Percentiles rank a stretch among this genome's conserved stretches.
Conservation (phyloP, 2,329 filamentous ascomycete genomes). For the Fusarium sarcochroum region DNA sequence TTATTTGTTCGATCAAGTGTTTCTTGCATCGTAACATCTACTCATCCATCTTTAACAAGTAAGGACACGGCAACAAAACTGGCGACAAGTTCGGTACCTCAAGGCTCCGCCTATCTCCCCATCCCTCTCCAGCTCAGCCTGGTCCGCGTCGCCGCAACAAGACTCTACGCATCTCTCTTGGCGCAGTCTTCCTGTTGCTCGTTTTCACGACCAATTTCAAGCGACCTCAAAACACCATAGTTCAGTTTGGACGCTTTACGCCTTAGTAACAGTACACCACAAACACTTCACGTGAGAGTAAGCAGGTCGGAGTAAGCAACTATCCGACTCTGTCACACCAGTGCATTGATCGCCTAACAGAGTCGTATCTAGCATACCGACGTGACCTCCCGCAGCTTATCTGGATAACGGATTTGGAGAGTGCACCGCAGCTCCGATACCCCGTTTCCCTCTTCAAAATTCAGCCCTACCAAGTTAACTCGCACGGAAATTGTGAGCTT, state of each 20-base stretch:
- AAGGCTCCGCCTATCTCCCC: constrained; percentile 35
- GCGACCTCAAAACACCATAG: constrained; percentile 31
- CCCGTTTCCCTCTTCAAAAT: constrained; percentile 22
- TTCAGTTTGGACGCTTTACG: constrained; percentile 1
- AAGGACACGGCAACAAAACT: constrained; percentile 30
- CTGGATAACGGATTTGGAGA: constrained; percentile 24
- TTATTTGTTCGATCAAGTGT: constrained; percentile 18
- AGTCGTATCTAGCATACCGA: constrained; percentile 19
- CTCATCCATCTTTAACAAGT: constrained; percentile 1
- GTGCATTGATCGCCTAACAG: constrained; percentile 21
- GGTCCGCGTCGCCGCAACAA: constrained; percentile 24
- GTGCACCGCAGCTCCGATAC: constrained; percentile 14
- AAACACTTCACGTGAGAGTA: constrained; percentile 38
- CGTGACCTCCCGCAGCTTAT: constrained; percentile 1
- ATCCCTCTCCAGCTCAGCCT: constrained; percentile 19
- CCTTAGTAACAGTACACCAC: constrained; percentile 1
- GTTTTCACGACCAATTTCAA: constrained; percentile 16
- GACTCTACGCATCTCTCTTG: constrained; percentile 18
- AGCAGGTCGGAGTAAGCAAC: constrained; percentile 45
- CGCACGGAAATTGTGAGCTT: constrained; percentile 18
- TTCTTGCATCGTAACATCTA: constrained; percentile 11
- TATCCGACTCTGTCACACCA: constrained; percentile 23
- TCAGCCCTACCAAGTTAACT: constrained; percentile 17
- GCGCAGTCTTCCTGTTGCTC: constrained; percentile 22
- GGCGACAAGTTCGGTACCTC: constrained; percentile 34